Evolutionary conservation across 306 rosid species (phyloP).

Genomic region (Gastrolobium bilobum): DNA sequence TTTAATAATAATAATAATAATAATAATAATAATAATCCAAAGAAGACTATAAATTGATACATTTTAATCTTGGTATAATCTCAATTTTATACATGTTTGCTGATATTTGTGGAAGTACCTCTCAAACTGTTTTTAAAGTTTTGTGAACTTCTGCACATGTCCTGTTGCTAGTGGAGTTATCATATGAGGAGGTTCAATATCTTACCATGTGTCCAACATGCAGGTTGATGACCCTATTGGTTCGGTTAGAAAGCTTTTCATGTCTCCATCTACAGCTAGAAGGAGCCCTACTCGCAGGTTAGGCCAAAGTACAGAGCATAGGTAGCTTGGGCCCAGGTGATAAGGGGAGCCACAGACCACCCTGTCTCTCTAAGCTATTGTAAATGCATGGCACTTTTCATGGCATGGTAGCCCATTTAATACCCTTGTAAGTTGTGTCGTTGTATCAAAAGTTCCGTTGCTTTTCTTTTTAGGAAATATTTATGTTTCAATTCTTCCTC

Average conservation of each 20-base stretch:
- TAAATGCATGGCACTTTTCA: constrained; percentile 42
- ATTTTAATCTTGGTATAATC: no score
- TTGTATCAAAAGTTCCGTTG: constrained; percentile 46
- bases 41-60: no score
- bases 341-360: neutral
- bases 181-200: constrained; percentile 23
- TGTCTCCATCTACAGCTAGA: constrained; percentile 75
- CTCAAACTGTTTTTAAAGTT: no score
- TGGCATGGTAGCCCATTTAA: constrained; percentile 41
- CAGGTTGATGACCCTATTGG: constrained; percentile 93
- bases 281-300: constrained; percentile 54
- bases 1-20: no score
- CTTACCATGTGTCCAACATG: constrained; percentile 47
- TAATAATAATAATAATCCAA: no score
- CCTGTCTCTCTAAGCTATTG: neutral
- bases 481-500: no score
- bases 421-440: constrained; percentile 29
- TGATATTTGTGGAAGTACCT: no score
- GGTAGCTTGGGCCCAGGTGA: constrained; percentile 18
- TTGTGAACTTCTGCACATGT: no score
- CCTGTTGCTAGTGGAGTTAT: neutral
- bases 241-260: constrained; percentile 81
- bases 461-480: constrained; percentile 16
- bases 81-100: no score
- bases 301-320: constrained; percentile 42